Evolutionary conservation across 106 monocot species (phyloP).

Genomic region (Platanthera guangdongensis): DNA sequence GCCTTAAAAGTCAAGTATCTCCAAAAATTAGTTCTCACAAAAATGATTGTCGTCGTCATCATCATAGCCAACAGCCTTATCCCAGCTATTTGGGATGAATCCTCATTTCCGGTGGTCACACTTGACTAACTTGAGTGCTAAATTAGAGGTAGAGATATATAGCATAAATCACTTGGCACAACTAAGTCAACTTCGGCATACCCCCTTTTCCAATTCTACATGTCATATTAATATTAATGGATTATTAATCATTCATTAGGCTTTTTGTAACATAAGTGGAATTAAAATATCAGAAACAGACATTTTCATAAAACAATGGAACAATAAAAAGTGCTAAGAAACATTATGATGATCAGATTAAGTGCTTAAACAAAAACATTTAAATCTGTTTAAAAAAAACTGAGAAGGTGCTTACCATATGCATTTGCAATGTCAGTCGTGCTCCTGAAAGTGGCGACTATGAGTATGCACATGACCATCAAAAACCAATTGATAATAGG

Average conservation of each 20-base stretch:
- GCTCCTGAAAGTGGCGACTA: slow-evolving; percentile 77
- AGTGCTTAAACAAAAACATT: not conserved
- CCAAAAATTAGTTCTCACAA: too few relatives aligned
- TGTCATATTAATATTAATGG: too few relatives aligned
- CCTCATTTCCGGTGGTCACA: too few relatives aligned
- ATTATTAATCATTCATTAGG: not conserved
- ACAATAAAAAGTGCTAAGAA: not conserved
- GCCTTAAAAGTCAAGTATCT: too few relatives aligned
- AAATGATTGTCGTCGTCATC: too few relatives aligned
- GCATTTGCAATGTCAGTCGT: slow-evolving; percentile 93
- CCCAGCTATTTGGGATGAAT: too few relatives aligned
- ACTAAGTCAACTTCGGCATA: not conserved
- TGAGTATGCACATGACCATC: slow-evolving; percentile 82
- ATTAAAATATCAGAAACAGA: not conserved
- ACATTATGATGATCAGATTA: not conserved
- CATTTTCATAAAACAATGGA: not conserved
- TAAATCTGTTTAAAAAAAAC: not conserved
- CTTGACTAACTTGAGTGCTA: too few relatives aligned
- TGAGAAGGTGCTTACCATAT: slow-evolving; percentile 44
- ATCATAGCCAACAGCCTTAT: too few relatives aligned
- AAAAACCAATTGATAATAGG: slow-evolving; percentile 88
- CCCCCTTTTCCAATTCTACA: not conserved
- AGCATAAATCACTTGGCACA: too few relatives aligned
- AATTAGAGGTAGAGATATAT: too few relatives aligned
- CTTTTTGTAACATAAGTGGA: not conserved